These are phyloP conservation scores for Amanita rimosa DNA, from an alignment of 768 basidiomycete genomes.

Conservation along the genomic window DNA sequence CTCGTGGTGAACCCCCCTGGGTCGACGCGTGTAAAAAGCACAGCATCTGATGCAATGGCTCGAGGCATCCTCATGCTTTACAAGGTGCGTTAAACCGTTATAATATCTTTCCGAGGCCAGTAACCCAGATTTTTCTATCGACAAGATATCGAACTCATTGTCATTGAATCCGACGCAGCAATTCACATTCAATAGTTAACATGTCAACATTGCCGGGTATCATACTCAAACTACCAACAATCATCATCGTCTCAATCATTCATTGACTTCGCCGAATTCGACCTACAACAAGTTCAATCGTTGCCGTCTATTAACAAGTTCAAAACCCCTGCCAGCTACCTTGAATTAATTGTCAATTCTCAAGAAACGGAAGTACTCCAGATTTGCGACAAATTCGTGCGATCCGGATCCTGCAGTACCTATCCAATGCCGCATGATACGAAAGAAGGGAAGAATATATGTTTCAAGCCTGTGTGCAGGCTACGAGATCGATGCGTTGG, in stretches of 20 bases:
- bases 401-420: neutral
- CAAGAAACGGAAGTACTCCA: neutral
- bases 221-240: slow-evolving; percentile 21
- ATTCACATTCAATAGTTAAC: neutral
- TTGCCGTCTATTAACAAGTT: neutral
- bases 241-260: slow-evolving; percentile 15
- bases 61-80: slow-evolving; percentile 10
- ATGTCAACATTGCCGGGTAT: slow-evolving; percentile 16
- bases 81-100: neutral
- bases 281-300: neutral
- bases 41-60: neutral
- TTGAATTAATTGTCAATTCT: neutral
- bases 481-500: neutral
- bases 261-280: slow-evolving; percentile 3
- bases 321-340: neutral
- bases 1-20: slow-evolving; percentile 12
- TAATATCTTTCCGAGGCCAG: slow-evolving; percentile 1
- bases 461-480: slow-evolving; percentile 2
- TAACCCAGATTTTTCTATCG: slow-evolving; percentile 5
- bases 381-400: slow-evolving; percentile 2
- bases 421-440: neutral
- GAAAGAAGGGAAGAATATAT: neutral
- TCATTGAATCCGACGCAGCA: neutral
- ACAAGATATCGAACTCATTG: neutral
- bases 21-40: neutral